phyloP scores from a whole-genome alignment of 2,329 filamentous ascomycete genomes.

The Exophiala viscosa region DNA sequence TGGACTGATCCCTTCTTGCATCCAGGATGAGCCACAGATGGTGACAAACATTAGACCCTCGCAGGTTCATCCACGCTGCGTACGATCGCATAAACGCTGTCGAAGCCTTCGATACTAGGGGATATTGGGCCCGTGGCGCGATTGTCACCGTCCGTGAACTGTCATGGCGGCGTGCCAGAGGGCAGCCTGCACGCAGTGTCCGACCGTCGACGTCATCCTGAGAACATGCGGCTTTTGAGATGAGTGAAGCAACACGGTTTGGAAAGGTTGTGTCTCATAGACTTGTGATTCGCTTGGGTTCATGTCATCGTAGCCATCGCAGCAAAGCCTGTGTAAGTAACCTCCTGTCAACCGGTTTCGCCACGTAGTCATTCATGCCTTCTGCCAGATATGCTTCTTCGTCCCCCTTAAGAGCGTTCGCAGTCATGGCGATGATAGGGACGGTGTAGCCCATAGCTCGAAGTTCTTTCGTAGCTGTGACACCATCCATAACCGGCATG shows the following conservation, averaged over 20 bases:
- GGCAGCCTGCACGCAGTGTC: too few relatives aligned
- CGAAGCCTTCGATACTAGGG: too few relatives aligned
- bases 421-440: constrained; percentile 34
- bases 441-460: constrained; percentile 26
- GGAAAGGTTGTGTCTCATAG: background rate
- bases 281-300: background rate
- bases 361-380: constrained; percentile 35
- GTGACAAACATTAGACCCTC: too few relatives aligned
- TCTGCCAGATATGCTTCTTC: constrained; percentile 33
- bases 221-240: too few relatives aligned
- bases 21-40: too few relatives aligned
- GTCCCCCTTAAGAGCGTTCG: constrained; percentile 31
- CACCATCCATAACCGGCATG: constrained; percentile 38
- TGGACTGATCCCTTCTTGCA: too few relatives aligned
- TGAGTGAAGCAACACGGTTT: background rate
- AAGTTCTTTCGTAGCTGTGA: constrained; percentile 33
- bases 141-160: too few relatives aligned
- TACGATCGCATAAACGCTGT: too few relatives aligned
- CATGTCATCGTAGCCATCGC: constrained; percentile 15
- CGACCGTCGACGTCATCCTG: too few relatives aligned
- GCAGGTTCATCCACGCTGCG: too few relatives aligned
- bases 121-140: too few relatives aligned
- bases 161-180: too few relatives aligned
- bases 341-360: constrained; percentile 31
- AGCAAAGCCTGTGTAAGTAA: constrained; percentile 16